Conservation (phyloP, 352 stramenopile genomes). For the Lagenidium sp. region DNA sequence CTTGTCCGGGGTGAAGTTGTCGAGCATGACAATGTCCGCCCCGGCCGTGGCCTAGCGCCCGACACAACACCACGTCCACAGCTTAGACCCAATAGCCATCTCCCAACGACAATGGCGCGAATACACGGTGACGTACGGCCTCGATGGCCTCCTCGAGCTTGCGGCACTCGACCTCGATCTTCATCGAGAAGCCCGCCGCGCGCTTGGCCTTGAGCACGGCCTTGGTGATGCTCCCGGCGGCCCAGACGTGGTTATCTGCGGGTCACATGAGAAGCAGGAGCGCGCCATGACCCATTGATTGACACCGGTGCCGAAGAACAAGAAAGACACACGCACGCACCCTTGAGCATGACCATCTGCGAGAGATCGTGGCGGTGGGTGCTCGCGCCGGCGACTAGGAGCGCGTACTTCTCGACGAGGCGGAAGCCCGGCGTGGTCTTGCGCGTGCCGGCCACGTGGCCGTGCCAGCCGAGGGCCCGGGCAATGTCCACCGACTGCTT, state of each 20-base stretch:
- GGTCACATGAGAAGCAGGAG: no score
- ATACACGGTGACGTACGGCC: conserved; percentile 34
- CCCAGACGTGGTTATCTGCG: conserved; percentile 97
- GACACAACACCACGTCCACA: conserved; percentile 1
- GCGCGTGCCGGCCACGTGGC: conserved; percentile 93
- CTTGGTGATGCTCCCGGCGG: conserved; percentile 90
- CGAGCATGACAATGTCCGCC: conserved; percentile 97
- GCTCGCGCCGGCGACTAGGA: conserved; percentile 92
- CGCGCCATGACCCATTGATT: no score
- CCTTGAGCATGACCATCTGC: conserved; percentile 99
- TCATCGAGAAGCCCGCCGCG: conserved; percentile 95
- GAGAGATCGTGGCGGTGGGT: conserved; percentile 96
- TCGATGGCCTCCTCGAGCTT: conserved; percentile 91
- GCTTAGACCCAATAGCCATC: neutral
- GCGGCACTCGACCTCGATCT: conserved; percentile 98
- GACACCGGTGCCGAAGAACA: no score
- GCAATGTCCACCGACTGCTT: conserved; percentile 55
- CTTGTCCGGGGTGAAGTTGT: conserved; percentile 94
- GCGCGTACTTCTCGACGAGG: conserved; percentile 98
- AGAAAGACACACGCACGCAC: no score
- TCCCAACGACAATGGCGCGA: neutral
- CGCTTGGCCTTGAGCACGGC: conserved; percentile 89
- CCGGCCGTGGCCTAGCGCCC: conserved; percentile 39
- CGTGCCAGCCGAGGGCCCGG: conserved; percentile 79
- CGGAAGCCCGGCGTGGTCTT: conserved; percentile 99